Evolutionary conservation across 2,329 filamentous ascomycete genomes (phyloP), one percentile per base, ranked within the genome.

Genomic region (Colletotrichum sojae): DNA sequence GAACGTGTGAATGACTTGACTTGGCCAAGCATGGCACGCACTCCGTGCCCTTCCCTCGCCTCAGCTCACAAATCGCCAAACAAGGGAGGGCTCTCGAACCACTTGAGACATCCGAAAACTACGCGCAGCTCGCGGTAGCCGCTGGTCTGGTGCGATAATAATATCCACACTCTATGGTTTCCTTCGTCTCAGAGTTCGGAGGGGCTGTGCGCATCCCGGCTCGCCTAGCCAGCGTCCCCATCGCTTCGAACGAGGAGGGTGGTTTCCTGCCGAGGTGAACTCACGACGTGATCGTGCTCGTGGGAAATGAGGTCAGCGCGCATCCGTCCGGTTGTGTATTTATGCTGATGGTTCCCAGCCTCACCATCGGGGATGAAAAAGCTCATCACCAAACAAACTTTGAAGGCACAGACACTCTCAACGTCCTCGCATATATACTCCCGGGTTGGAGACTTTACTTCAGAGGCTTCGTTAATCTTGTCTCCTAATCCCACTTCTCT

Each of bases 231-330:
- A 49, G 15, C 59, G 54, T 36, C n/a, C 49, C 36, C 25, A 53
- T 53, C 39, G 59, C 39, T 18, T 31, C 40, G 22, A 54, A 25
- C 16, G 8, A 36, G 46, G 55, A 52, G 51, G 43, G 31, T 46
- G 40, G 36, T 43, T 66, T 69, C 49, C 62, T 61, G 56, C 56
- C 62, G 67, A 69, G 45, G 67, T 36, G 55, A 69, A 61, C 56
- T 61, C 55, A 39, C 62, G 39, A 56, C 27, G 56, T 49, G 40
- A 43, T 40, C 22, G 25, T 56, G 43, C 51, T 20, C 40, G 55
- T 56, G 54, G 25, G 31, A 49, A 4, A 40, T 59, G 56, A 67
- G 18, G 56, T 31, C 43, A 61, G 62, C 25, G n/a, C 20, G 31
- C 25, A 22, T 58, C 45, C 55, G 40, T 61, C 49, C 15, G 22